These are phyloP conservation scores for Rhizopogon sp. DNA, from an alignment of 768 basidiomycete species.

Conservation along the genomic window DNA sequence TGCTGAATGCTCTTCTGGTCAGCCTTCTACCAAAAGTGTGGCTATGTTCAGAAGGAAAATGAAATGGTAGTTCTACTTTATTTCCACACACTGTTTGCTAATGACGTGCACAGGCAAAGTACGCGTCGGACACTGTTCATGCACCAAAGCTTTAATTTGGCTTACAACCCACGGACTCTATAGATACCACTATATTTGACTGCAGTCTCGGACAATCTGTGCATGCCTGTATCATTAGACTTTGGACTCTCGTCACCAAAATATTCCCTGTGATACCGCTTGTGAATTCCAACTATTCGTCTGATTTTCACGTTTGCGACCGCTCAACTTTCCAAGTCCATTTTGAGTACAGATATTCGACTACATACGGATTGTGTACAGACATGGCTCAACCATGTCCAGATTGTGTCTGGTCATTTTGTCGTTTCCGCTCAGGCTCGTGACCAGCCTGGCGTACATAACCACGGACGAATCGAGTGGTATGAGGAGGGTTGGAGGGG, in stretches of 20 bases:
- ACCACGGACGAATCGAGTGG: too few relatives aligned
- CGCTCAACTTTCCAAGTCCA: neutral
- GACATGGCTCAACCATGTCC: neutral
- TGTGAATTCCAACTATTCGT: neutral
- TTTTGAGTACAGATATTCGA: neutral
- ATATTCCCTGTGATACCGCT: neutral
- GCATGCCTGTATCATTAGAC: constrained; percentile 13
- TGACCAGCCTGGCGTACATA: too few relatives aligned
- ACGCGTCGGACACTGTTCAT: constrained; percentile 38
- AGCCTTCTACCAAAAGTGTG: constrained; percentile 99
- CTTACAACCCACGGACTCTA: constrained; percentile 9
- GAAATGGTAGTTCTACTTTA: constrained; percentile 68
- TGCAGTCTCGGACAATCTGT: constrained; percentile 6
- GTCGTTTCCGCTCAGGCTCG: neutral
- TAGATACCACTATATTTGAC: constrained; percentile 3
- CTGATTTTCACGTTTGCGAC: neutral
- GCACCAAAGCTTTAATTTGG: constrained; percentile 13
- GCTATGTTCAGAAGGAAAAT: constrained; percentile 83
- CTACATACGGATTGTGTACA: neutral
- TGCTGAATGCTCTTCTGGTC: constrained; percentile 7
- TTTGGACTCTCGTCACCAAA: neutral
- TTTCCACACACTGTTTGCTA: neutral
- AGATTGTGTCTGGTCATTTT: neutral
- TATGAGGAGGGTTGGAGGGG: too few relatives aligned
- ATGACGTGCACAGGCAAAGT: constrained; percentile 44